Base-by-base conservation (phyloP, 441 rosid species). In the Biscutella laevigata region DNA sequence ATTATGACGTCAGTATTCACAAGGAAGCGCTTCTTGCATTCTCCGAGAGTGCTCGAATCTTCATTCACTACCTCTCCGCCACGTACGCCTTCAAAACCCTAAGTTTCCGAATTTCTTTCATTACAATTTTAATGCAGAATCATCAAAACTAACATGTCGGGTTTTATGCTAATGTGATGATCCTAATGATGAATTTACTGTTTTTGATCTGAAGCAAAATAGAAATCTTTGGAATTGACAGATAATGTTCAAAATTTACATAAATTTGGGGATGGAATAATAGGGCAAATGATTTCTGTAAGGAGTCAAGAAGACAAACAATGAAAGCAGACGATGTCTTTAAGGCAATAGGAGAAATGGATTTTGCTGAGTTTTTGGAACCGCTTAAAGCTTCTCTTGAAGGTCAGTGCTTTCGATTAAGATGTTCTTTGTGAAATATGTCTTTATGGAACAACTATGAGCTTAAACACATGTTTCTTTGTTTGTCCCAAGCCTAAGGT, bases 1-100 rank as follows among this genome's bases (percentile, higher is more conserved):
- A 76, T 47, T 69, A 67, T 51, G 96, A 81, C 66, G 59, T 88
- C 12, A 53, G 65, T 64, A 64, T 91, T 62, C 88, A 81, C 77
- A 88, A 71, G 71, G 96, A 88, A 63, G 82, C 96, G 5, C 71
- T 85, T 35, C 72, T 79, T 28, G 98, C 91, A 21, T 91, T 91
- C 81, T 69, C 86, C 43, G 95, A 88, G 67, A 81, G 87, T 66
- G 96, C 95, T 2, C 81, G 95, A 59, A 88, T 91, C 66, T 91
- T 91, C 81, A 88, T 91, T 57, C 98, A 91, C 68, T 85, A 83
- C 63, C 91, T 91, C 64, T 88, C 95, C 48, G 82, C 94, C 60
- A 85, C 94, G 96, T 91, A 64, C 67, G 71, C 61, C 43, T 7
- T 2, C 10, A 20, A 4, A 64, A 35, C 69, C 53, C 42, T 39